Evolutionary conservation across 2,329 filamentous ascomycete species (phyloP).

Genomic region (Colletotrichum abscissum): DNA sequence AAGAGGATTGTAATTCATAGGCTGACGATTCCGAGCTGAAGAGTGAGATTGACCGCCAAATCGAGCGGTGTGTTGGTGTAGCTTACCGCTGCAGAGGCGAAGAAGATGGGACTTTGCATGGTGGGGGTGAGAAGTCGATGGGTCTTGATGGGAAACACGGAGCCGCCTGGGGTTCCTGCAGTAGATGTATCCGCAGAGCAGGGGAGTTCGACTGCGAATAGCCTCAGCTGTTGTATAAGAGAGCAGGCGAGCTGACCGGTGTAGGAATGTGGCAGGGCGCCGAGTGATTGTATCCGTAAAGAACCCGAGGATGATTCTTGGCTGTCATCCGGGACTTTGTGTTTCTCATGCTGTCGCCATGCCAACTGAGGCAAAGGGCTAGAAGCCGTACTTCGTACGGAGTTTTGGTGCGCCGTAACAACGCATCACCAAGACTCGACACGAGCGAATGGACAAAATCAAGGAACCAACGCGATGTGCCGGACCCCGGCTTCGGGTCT

Average conservation of each 20-base stretch:
- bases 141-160: slow-evolving; percentile 22
- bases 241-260: not conserved
- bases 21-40: not conserved
- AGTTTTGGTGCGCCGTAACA: slow-evolving; percentile 2
- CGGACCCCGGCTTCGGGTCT: slow-evolving; percentile 21
- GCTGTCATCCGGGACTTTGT: slow-evolving; percentile 7
- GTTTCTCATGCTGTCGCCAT: slow-evolving; percentile 30
- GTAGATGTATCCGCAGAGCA: slow-evolving; percentile 13
- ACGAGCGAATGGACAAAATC: slow-evolving; percentile 22
- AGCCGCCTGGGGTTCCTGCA: slow-evolving; percentile 22
- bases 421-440: slow-evolving; percentile 33
- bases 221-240: slow-evolving; percentile 5
- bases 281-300: slow-evolving; percentile 3
- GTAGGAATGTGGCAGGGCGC: slow-evolving; percentile 2
- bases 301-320: slow-evolving; percentile 10
- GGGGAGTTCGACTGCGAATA: slow-evolving; percentile 17
- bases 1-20: not conserved
- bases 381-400: not conserved
- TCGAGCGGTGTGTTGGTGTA: slow-evolving; percentile 19
- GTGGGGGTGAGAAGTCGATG: slow-evolving; percentile 21
- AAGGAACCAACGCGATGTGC: slow-evolving; percentile 16
- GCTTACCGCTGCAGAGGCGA: not conserved
- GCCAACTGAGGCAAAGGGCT: slow-evolving; percentile 26
- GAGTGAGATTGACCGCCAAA: slow-evolving; percentile 20
- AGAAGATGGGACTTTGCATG: slow-evolving; percentile 1